Base-by-base conservation (phyloP, 163 green algal genomes). In the Scenedesmus sp. region DNA sequence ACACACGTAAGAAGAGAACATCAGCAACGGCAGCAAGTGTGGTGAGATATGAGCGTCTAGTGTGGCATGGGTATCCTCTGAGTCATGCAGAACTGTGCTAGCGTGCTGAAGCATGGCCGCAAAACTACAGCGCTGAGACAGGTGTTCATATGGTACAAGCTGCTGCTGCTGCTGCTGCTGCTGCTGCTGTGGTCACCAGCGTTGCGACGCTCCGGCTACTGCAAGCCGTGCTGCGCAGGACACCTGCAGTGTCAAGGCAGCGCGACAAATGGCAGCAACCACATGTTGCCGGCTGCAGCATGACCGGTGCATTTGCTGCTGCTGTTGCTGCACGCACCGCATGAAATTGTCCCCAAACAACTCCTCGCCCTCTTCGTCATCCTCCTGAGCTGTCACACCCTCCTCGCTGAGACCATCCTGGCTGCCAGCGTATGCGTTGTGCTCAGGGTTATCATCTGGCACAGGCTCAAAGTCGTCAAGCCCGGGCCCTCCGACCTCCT, bases 351-450 rank as follows among this genome's bases (percentile, higher is more conserved):
- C 92, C 0, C 73, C 90, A 84, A 97, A 89, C 3, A 97, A 92
- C 70, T 97, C 95, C 90, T 96, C 95, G n/a, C 94, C 95, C 81
- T 97, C 95, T 10, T 94, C 95, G 70, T 97, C 94, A 56, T 97
- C 95, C 35, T 94, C 93, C 51, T 93, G 85, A 15, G 86, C 40
- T 7, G 85, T n/a, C 37, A 92, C 81, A 1, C 93, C 93, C 20
- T 94, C 92, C 83, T 93, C 89, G 18, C 16, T 87, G 12, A 79
- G n/a, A 3, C 43, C 89, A 73, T 90, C 84, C 76, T 93, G 76
- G 84, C 56, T 86, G 30, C 22, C 72, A 56, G 40, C 76, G 37
- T 85, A 53, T 18, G 35, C 89, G 40, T 61, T 49, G 33, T 80
- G 70, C 26, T 91, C 89, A 6, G 82, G 83, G 76, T 93, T 82